Conservation (phyloP, 805 yeast species). For the Metschnikowia baotianmanensis region DNA sequence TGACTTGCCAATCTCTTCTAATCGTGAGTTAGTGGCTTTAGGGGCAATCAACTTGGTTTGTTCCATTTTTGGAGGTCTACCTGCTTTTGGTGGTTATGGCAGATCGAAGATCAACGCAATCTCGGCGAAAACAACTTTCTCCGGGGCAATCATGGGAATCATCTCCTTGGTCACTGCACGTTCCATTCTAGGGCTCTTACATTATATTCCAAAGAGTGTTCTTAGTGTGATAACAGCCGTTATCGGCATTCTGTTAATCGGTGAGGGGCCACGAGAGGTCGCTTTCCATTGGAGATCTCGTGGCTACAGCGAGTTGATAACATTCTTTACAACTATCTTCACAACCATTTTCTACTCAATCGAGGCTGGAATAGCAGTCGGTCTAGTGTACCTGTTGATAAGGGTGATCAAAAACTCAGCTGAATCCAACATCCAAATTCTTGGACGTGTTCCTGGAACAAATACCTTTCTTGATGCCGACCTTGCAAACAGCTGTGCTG, state of each 20-base stretch:
- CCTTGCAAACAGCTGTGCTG: slow-evolving; percentile 15
- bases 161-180: slow-evolving; percentile 64
- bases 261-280: slow-evolving; percentile 60
- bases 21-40: slow-evolving; percentile 86
- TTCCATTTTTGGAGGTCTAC: slow-evolving; percentile 68
- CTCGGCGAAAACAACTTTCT: slow-evolving; percentile 77
- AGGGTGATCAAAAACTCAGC: slow-evolving; percentile 80
- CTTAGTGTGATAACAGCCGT: slow-evolving; percentile 76
- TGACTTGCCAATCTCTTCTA: slow-evolving; percentile 72
- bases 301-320: slow-evolving; percentile 75
- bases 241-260: slow-evolving; percentile 62
- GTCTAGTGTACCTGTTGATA: slow-evolving; percentile 74
- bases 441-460: slow-evolving; percentile 54
- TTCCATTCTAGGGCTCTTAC: slow-evolving; percentile 59
- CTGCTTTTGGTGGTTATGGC: slow-evolving; percentile 96
- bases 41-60: slow-evolving; percentile 72
- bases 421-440: slow-evolving; percentile 77
- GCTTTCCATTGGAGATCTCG: slow-evolving; percentile 66
- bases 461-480: slow-evolving; percentile 44
- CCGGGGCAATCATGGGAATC: slow-evolving; percentile 83
- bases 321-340: slow-evolving; percentile 61
- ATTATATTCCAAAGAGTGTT: slow-evolving; percentile 74
- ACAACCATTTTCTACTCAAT: slow-evolving; percentile 69
- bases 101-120: slow-evolving; percentile 85
- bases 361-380: slow-evolving; percentile 88